Evolutionary conservation across 1,139 yeast species (phyloP), one percentile per base, ranked within the genome.

Genomic region (Kodamaea sp.): DNA sequence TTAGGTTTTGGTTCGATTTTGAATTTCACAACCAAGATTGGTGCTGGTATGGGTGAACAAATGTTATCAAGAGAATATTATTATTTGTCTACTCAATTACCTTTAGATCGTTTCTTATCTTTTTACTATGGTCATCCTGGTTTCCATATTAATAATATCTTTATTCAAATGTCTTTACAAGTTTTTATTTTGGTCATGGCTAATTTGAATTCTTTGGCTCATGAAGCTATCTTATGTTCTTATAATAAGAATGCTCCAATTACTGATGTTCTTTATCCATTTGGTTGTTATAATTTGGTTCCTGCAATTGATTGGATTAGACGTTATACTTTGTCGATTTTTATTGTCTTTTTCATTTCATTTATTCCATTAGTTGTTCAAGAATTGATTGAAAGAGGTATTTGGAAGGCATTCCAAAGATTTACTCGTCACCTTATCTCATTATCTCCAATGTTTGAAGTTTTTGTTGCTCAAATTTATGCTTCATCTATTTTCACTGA

Each of bases 21-120:
- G 75, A 92, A 92, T 71, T 92, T 92, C 81, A 92, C 97, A 28
- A 92, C 98, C 45, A 92, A 92, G 78, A 92, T 92, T 81, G 98
- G 98, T 76, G 96, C 97, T 58, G 98, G 98, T 85, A 92, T 92
- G 98, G 98, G 98, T 71, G 98, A 92, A 70, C 98, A 92, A 70
- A 90, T 92, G 94, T 75, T 92, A 61, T 89, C 97, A 42, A 86
- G 98, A 74, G 98, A 92, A 69, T 92, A 92, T 73, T 92, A 90
- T 70, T 92, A 92, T 67, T 75, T 92, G 64, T 96, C 97, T 55
- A 92, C 98, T 46, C 98, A 92, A 68, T 79, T 92, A 56, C 98
- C 97, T 42, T 74, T 92, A 54, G 98, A 92, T 65, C 85, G 98
- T 67, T 92, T 92, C 83, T 77, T 92, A 61, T 88, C 97, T 11